phyloP scores from a whole-genome alignment of 176 grass and related monocot species.

The Lolium perenne region DNA sequence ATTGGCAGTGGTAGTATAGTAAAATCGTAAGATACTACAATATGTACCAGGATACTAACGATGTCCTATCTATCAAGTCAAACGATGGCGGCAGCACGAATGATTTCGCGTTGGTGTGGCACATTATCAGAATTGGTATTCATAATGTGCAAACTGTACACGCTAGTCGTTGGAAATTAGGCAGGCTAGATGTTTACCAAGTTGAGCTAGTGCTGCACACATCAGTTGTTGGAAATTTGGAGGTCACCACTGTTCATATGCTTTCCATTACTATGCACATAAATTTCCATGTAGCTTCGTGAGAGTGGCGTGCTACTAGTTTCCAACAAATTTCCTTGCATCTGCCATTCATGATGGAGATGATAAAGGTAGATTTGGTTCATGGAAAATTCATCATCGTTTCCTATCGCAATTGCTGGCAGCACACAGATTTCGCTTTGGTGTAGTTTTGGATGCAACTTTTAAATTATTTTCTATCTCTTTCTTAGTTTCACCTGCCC shows the following conservation, averaged over 20 bases:
- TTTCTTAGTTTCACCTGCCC: not conserved
- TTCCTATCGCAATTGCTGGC: not conserved
- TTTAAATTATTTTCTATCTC: not conserved
- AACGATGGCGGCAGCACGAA: not conserved
- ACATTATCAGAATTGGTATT: not conserved
- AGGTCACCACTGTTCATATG: not conserved
- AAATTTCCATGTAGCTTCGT: constrained; percentile 47
- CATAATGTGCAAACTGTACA: not conserved
- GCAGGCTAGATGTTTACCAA: not conserved
- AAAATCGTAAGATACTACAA: no score
- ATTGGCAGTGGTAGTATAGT: no score
- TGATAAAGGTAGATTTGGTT: not conserved
- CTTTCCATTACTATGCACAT: not conserved
- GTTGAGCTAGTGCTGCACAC: not conserved
- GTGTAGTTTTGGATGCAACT: not conserved
- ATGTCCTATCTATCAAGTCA: not conserved
- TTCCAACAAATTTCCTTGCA: constrained; percentile 35
- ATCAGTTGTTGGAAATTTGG: not conserved
- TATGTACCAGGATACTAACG: no score
- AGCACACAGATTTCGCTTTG: not conserved
- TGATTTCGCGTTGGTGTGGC: not conserved
- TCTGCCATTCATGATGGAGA: not conserved
- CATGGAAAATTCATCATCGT: constrained; percentile 2
- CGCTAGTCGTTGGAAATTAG: not conserved
- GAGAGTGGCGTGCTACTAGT: constrained; percentile 8